Evolutionary conservation across 192 early-diverging fungal species (phyloP), one percentile per base, ranked within the genome.

Genomic region (Diversispora epigaea): DNA sequence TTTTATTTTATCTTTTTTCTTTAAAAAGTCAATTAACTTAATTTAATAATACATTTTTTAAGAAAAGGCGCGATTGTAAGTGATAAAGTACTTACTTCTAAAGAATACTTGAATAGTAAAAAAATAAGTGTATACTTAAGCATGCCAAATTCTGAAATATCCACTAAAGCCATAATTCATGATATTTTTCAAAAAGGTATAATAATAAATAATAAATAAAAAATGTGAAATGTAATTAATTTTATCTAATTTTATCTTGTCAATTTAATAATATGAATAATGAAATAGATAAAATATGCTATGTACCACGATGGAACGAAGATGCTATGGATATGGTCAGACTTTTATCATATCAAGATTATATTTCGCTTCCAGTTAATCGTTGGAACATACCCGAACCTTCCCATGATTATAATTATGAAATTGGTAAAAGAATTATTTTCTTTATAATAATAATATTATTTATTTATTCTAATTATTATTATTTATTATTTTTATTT

Each of bases 301-400:
- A 87, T 80, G 80, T 89, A 17, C 87, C 87, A 7, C 73, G 86
- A 25, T 89, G 86, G 50, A 79, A 64, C 40, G 73, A 75, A 40
- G 77, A 81, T 44, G 76, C 73, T 12, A 89, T 91, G 88, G 86
- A 89, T 9, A 92, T 92, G 90, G 88, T 92, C n/a, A 83, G 79
- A 64, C 78, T 92, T 14, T 76, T 74, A 12, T 88, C 86, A 4
- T 80, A 79, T 76, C 80, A 89, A 11, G 90, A 92, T 68, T 92
- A 81, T 66, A 50, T 81, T 11, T 77, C 84, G 21, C 71, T 92
- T 15, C 88, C 89, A 11, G 76, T 82, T 32, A 92, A 91, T 75
- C 80, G 69, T n/a, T 92, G 88, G 89, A 81, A 83, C 46, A 92
- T 92, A 71, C 89, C 88, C 12, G 90, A 92, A 63, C 90, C 90